Evolutionary conservation across 768 basidiomycete genomes (phyloP), one percentile per base, ranked within the genome.

Genomic region (Fomitopsis pulvina): DNA sequence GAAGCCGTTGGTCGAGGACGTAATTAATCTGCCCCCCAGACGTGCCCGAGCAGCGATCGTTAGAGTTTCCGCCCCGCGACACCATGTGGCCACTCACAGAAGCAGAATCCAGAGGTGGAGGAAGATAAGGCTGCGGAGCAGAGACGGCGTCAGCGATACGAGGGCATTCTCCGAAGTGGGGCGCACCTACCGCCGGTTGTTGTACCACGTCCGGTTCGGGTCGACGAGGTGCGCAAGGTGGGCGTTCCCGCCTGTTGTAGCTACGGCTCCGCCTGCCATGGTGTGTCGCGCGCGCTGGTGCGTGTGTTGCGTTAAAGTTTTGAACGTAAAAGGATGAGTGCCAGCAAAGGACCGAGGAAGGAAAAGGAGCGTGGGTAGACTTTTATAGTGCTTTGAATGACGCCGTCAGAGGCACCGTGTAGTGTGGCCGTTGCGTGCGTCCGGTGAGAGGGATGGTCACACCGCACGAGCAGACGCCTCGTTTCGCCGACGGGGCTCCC

Each of bases 241-340:
- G 7, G 38, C 34, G 34, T 37, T 37, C 18, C 34, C 34, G 18
- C 34, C 34, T 5, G 18, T 18, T 16, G 4, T 7, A 18, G 34
- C 34, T 57, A 52, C 60, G 25, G 73, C 71, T 63, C 76, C 81
- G 53, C 61, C 78, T 61, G 68, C 80, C 83, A 87, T 86, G 60
- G 54, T 74, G 43, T 57, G 58, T 24, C 45, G 48, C 14, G 34
- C 4, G 45, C n/a, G n/a, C n/a, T n/a, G 51, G 34, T 5, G 25
- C 52, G 51, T 48, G 55, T 43, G 49, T 41, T 11, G 47, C 50
- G 25, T 47, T 41, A 45, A 38, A 45, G 5, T 41, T 45, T 51
- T 38, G 50, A 44, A 53, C 26, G 50, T n/a, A 48, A 41, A 49
- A 58, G 52, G 4, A 55, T 47, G 57, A 60, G 57, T n/a, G n/a